Evolutionary conservation across 2,329 filamentous ascomycete species (phyloP).

Genomic region (Paracamarosporium sp.): DNA sequence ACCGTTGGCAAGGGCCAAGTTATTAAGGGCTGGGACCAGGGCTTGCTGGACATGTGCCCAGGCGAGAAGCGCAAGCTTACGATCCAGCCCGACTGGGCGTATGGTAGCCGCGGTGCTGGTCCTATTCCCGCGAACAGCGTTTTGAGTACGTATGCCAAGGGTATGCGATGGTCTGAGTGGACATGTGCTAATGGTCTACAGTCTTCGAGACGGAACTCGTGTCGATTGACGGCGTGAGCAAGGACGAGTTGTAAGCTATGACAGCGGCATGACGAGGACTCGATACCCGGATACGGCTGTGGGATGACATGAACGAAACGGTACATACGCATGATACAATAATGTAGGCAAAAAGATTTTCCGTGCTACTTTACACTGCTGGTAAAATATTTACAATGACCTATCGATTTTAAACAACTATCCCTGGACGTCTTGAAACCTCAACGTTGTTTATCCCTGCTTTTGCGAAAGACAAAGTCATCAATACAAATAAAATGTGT

Average conservation of each 20-base stretch:
- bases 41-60: constrained; percentile 92
- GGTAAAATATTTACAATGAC: not conserved
- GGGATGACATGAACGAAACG: not conserved
- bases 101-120: constrained; percentile 78
- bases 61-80: constrained; percentile 93
- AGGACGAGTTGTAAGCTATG: constrained; percentile 47
- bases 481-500: too few species aligned
- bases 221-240: constrained; percentile 74
- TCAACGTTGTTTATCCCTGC: too few species aligned
- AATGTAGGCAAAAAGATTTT: not conserved
- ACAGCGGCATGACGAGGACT: not conserved
- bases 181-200: constrained; percentile 42
- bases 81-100: constrained; percentile 85
- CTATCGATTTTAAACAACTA: too few species aligned
- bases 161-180: not conserved
- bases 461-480: too few species aligned
- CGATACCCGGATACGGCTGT: not conserved
- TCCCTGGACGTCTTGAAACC: too few species aligned
- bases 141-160: constrained; percentile 62
- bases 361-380: not conserved
- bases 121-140: constrained; percentile 87
- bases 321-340: not conserved
- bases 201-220: constrained; percentile 94
- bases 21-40: constrained; percentile 96
- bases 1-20: constrained; percentile 82